Conservation (phyloP, 129 eudicot genomes). For the Escallonia herrerae region DNA sequence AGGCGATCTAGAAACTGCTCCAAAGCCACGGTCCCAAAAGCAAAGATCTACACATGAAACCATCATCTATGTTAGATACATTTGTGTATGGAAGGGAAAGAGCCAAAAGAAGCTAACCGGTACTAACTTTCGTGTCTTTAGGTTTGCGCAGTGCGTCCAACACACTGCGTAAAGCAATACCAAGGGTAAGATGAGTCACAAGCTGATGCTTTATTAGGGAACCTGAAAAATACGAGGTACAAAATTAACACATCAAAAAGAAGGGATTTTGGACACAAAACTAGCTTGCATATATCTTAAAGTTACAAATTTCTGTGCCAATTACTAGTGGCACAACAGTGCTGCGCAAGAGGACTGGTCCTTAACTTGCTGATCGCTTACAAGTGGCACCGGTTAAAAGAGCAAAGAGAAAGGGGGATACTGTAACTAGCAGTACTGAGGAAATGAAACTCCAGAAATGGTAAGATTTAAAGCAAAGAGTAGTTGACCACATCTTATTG, state of each 20-base stretch:
- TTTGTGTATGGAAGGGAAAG: constrained; percentile 2
- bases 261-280: background rate
- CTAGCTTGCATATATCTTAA: too few relatives aligned
- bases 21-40: constrained; percentile 81
- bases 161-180: constrained; percentile 84
- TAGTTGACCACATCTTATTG: too few relatives aligned
- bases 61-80: constrained; percentile 1
- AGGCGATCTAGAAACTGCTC: constrained; percentile 89
- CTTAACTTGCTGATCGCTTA: too few relatives aligned
- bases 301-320: too few relatives aligned
- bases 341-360: too few relatives aligned
- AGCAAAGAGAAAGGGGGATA: too few relatives aligned
- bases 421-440: too few relatives aligned
- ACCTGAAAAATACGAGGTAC: constrained; percentile 35
- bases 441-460: too few relatives aligned
- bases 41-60: constrained; percentile 55
- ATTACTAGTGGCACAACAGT: too few relatives aligned
- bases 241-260: background rate
- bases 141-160: constrained; percentile 89
- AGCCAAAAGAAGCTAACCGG: too few relatives aligned
- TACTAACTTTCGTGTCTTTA: constrained; percentile 74
- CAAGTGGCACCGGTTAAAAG: too few relatives aligned
- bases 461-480: too few relatives aligned
- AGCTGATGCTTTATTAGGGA: constrained; percentile 78
- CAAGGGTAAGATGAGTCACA: constrained; percentile 86